Base-by-base conservation (phyloP, 2,329 filamentous ascomycete genomes). In the Knoxdaviesia proteae region DNA sequence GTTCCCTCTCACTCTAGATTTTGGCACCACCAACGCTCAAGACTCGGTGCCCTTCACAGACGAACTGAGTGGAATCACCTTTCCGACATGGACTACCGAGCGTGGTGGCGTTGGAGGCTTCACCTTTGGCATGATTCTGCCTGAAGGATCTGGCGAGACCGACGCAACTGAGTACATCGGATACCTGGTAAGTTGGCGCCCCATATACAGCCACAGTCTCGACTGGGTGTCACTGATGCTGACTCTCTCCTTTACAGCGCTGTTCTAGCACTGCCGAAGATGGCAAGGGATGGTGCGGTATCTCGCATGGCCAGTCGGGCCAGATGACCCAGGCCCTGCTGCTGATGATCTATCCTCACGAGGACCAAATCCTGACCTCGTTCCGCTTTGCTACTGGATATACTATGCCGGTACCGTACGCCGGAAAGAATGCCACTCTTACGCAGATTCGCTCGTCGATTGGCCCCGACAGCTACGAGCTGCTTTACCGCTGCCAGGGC, bases 371-470 rank as follows among this genome's bases (percentile, higher is more conserved):
- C 41, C 57, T 70, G 32, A 75, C 73, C 0, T 69, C 69, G 1
- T 69, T 78, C 55, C 64, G 68, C 42, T 74, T 67, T 50, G 63
- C 69, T 4, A 63, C 62, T 4, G 74, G 72, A 40, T 81, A 80
- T 52, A 61, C 64, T 31, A 60, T 64, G 46, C 77, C 77, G 0
- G 62, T 63, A 0, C 51, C 68, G 34, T 80, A 81, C 55, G 62
- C 63, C 1, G 78, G 78, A 43, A 20, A 20, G 20, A 62, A 72
- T 47, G 74, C 77, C 6, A 72, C 63, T 34, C 53, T 81, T 30
- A 76, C 70, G 0, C 67, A 74, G 48, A 69, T 80, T 47, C 70
- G 67, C 9, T 67, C 68, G 9, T 65, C 59, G 31, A 61, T 79
- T 44, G 77, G 68, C 49, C 61, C 63, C 10, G 72, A 68, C 31